Conservation (phyloP, 345 rosid species). For the Abelmoschus esculentus region DNA sequence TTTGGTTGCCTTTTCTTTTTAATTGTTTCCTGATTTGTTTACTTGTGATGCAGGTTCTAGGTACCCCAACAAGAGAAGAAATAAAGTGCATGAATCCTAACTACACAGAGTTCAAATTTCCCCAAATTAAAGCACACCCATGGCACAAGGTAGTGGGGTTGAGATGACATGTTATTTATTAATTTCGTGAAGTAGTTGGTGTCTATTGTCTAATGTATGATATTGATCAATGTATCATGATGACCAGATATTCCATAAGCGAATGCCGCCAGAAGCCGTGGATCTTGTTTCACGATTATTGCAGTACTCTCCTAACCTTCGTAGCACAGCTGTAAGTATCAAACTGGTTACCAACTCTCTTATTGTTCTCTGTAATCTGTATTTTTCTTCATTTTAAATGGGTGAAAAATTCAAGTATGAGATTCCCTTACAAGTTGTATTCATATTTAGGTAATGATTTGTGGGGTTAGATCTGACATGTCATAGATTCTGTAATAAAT, state of each 20-base stretch:
- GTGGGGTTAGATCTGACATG: not conserved
- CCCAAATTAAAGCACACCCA: slow-evolving; percentile 98
- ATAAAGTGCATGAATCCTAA: slow-evolving; percentile 98
- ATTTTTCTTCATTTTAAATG: not conserved
- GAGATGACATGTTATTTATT: not conserved
- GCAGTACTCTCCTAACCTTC: slow-evolving; percentile 93
- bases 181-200: not conserved
- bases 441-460: not conserved
- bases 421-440: not conserved
- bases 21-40: not conserved
- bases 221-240: slow-evolving; percentile 2
- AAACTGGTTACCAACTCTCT: not conserved
- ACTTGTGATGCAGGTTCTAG: slow-evolving; percentile 56
- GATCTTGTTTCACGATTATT: slow-evolving; percentile 87
- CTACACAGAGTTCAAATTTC: slow-evolving; percentile 91
- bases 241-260: slow-evolving; percentile 77
- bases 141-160: slow-evolving; percentile 75
- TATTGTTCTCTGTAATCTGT: not conserved
- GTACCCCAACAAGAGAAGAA: slow-evolving; percentile 97
- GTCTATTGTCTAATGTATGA: not conserved
- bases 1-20: not conserved
- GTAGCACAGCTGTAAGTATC: slow-evolving; percentile 78
- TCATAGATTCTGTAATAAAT: not conserved
- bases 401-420: not conserved
- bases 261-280: slow-evolving; percentile 96